Percentiles rank a stretch among this genome's conserved stretches.
phyloP scores from a whole-genome alignment of 1,139 yeast species.

The Hansenula lynferdii region DNA sequence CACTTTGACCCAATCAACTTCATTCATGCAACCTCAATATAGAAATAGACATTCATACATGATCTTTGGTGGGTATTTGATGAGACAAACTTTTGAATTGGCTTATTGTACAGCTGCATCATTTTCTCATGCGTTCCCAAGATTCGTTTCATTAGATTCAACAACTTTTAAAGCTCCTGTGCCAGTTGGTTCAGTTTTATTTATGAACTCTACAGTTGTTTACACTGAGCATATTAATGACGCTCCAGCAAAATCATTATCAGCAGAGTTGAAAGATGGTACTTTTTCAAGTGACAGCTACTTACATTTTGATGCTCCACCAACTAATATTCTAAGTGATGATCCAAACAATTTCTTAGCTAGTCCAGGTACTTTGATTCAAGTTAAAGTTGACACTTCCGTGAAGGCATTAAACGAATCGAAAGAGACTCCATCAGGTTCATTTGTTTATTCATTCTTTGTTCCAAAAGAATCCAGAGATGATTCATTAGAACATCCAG shows the following conservation, averaged over 20 bases:
- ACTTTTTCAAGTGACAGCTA: conserved; percentile 21
- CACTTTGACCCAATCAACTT: conserved; percentile 65
- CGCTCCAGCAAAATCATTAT: conserved; percentile 22
- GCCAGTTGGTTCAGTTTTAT: conserved; percentile 87
- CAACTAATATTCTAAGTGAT: conserved; percentile 49
- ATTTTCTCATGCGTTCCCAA: conserved; percentile 75
- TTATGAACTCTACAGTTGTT: conserved; percentile 75
- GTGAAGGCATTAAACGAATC: conserved; percentile 65
- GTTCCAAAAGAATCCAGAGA: conserved; percentile 54
- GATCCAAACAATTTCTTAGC: conserved; percentile 58
- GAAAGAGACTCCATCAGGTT: conserved; percentile 68
- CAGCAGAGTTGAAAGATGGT: conserved; percentile 19
- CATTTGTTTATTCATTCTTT: conserved; percentile 83
- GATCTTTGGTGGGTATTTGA: conserved; percentile 90
- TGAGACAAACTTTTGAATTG: conserved; percentile 88
- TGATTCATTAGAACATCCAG: conserved; percentile 31
- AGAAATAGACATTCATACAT: conserved; percentile 90
- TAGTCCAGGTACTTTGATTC: conserved; percentile 83
- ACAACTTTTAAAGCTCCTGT: conserved; percentile 92
- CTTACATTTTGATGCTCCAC: conserved; percentile 46
- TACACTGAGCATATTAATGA: conserved; percentile 75
- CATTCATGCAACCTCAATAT: conserved; percentile 94
- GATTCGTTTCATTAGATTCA: conserved; percentile 85
- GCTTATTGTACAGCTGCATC: conserved; percentile 93
- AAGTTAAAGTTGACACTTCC: conserved; percentile 80